Conservation (phyloP, 331 rosid genomes). For the Spiraea crenata region DNA sequence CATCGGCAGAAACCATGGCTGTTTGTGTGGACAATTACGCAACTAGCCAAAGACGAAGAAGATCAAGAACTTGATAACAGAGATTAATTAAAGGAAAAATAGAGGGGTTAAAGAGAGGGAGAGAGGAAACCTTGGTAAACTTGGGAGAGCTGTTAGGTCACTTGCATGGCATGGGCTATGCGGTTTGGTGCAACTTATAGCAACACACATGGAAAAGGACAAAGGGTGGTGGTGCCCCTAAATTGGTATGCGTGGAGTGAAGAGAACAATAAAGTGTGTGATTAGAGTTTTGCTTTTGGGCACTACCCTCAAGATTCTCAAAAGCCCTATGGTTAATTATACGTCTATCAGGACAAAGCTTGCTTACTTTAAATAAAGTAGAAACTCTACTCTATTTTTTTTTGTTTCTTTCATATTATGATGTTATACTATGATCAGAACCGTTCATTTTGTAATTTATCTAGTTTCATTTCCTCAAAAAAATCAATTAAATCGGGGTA, state of each 20-base stretch:
- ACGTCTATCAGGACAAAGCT: neutral
- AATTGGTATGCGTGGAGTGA: no score
- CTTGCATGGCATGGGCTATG: constrained; percentile 45
- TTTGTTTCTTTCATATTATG: neutral
- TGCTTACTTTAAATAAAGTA: neutral
- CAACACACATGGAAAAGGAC: constrained; percentile 24
- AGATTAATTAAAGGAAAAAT: neutral
- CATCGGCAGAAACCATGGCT: constrained; percentile 59
- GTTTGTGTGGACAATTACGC: neutral
- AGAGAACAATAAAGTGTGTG: no score
- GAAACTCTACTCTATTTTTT: constrained; percentile 7
- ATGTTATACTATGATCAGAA: no score
- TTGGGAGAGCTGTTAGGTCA: constrained; percentile 20
- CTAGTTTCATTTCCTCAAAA: no score
- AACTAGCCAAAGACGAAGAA: neutral
- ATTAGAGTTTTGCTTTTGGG: neutral
- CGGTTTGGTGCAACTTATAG: constrained; percentile 17
- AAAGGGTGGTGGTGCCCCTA: no score
- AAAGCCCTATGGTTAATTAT: constrained; percentile 15
- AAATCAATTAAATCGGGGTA: no score
- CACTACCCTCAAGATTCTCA: constrained; percentile 36
- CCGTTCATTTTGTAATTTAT: no score
- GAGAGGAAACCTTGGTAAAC: no score
- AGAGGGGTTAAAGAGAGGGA: neutral
- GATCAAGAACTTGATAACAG: neutral